These are phyloP conservation scores for Willaertia magna DNA, from an alignment of 208 protist species.

Conservation along the genomic window DNA sequence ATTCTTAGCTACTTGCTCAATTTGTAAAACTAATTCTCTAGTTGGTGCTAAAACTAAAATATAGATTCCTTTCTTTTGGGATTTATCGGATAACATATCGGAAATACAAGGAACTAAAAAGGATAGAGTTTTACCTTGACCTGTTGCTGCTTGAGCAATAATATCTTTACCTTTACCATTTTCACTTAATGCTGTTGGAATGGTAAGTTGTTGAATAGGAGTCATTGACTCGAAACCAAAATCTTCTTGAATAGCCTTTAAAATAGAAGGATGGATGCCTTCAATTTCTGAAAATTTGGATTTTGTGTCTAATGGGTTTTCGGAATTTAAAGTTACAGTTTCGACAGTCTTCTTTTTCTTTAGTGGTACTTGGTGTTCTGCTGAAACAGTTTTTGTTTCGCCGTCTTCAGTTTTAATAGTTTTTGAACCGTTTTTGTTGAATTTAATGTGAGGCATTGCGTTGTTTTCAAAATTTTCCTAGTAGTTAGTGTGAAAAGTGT, in stretches of 20 bases:
- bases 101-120: conserved; percentile 67
- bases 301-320: not conserved
- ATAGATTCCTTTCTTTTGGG: conserved; percentile 37
- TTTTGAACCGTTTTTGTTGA: not conserved
- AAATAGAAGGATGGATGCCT: not conserved
- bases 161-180: conserved; percentile 68
- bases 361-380: not conserved
- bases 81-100: conserved; percentile 42
- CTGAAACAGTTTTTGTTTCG: not conserved
- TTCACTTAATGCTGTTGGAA: conserved; percentile 49
- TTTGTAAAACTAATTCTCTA: conserved; percentile 94
- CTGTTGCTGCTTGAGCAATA: conserved; percentile 63
- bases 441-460: not conserved
- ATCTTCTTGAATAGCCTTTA: not conserved
- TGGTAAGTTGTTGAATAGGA: conserved; percentile 54
- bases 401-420: not conserved
- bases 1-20: conserved; percentile 83
- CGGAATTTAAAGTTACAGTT: not conserved
- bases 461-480: no score
- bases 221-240: conserved; percentile 53
- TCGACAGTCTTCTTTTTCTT: not conserved
- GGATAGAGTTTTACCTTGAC: conserved; percentile 63
- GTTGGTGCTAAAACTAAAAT: conserved; percentile 87
- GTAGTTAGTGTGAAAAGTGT: no score
- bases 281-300: not conserved